Conservation (phyloP, 2,329 filamentous ascomycete species). For the Trichoderma gracile region DNA sequence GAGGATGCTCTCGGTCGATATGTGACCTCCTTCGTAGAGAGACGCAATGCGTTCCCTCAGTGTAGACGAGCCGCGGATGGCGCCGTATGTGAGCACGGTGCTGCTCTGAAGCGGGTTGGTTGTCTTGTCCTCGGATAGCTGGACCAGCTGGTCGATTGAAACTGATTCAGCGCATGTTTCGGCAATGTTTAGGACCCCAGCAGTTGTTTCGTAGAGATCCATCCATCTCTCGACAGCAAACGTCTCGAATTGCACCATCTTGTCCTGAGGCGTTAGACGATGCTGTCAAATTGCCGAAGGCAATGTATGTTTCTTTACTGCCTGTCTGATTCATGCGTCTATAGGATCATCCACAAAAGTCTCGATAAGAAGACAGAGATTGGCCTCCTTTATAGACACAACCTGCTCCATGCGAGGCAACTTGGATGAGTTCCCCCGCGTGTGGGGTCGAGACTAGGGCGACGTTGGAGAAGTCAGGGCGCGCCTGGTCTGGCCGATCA, state of each 20-base stretch:
- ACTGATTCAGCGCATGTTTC: slow-evolving; percentile 78
- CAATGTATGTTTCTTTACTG: background rate
- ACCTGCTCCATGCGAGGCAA: too few species aligned
- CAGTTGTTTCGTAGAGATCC: slow-evolving; percentile 59
- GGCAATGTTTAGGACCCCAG: slow-evolving; percentile 67
- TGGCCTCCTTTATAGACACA: background rate
- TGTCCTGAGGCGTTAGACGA: background rate
- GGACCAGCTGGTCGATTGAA: slow-evolving; percentile 66
- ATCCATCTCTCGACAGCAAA: slow-evolving; percentile 76
- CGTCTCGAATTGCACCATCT: slow-evolving; percentile 57
- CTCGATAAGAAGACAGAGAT: too few species aligned
- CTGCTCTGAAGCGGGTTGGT: slow-evolving; percentile 49
- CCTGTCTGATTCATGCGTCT: background rate
- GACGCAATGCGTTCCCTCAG: slow-evolving; percentile 65
- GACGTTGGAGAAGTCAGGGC: slow-evolving; percentile 6
- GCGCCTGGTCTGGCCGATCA: slow-evolving; percentile 4
- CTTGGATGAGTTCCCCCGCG: background rate
- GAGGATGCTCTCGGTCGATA: slow-evolving; percentile 62
- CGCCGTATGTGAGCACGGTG: slow-evolving; percentile 68
- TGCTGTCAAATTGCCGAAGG: background rate
- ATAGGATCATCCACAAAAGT: background rate
- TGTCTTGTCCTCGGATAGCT: slow-evolving; percentile 57
- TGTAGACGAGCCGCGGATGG: slow-evolving; percentile 66
- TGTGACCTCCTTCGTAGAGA: slow-evolving; percentile 59
- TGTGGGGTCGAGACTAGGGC: slow-evolving; percentile 12